Conservation (phyloP, 495 filamentous ascomycete species). For the Penicillium subrubescens region DNA sequence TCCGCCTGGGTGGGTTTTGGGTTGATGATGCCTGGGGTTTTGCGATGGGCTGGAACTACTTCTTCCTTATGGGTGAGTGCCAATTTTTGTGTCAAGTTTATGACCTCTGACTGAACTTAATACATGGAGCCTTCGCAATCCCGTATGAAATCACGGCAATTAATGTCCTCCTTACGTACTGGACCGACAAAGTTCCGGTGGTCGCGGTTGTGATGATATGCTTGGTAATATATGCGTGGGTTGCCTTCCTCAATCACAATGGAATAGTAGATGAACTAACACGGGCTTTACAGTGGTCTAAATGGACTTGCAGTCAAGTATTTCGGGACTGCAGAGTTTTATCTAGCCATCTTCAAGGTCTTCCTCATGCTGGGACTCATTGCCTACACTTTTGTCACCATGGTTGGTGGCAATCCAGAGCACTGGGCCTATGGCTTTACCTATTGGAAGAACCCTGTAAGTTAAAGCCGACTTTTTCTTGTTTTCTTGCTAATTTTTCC, state of each 20-base stretch:
- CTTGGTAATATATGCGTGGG: slow-evolving; percentile 44
- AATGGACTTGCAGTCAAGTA: slow-evolving; percentile 55
- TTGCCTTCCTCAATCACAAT: slow-evolving; percentile 5
- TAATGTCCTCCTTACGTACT: slow-evolving; percentile 68
- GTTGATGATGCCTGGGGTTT: slow-evolving; percentile 66
- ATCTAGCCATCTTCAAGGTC: slow-evolving; percentile 68
- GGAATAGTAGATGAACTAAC: not conserved
- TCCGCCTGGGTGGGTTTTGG: slow-evolving; percentile 80
- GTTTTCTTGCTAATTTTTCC: slow-evolving; percentile 2
- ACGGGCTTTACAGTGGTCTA: slow-evolving; percentile 5
- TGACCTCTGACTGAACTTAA: not conserved
- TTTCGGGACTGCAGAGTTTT: slow-evolving; percentile 71
- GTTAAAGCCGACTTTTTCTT: not conserved
- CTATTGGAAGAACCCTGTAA: slow-evolving; percentile 41
- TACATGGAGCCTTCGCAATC: slow-evolving; percentile 54
- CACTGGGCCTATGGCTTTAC: slow-evolving; percentile 73
- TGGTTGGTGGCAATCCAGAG: slow-evolving; percentile 73
- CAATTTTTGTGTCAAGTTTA: not conserved
- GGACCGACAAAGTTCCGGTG: slow-evolving; percentile 64
- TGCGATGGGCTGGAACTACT: slow-evolving; percentile 68
- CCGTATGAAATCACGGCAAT: slow-evolving; percentile 74
- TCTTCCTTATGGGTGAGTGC: slow-evolving; percentile 39
- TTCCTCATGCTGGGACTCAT: slow-evolving; percentile 64
- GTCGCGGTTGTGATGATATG: slow-evolving; percentile 59
- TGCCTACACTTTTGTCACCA: slow-evolving; percentile 46